phyloP scores from a whole-genome alignment of 1,284 basidiomycete genomes.

The Pholiota adiposa region DNA sequence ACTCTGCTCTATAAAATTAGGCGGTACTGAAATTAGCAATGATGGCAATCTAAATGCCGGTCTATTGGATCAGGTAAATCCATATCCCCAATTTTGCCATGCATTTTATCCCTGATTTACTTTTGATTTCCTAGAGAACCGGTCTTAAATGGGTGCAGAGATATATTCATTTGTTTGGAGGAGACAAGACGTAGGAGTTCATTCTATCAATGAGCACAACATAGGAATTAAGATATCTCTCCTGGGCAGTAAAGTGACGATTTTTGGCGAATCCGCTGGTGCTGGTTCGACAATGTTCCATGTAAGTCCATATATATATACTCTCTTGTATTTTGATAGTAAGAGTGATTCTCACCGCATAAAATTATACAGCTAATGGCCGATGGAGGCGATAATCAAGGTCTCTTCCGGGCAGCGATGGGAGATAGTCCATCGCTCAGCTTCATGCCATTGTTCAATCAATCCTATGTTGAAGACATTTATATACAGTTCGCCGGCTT shows the following conservation, averaged over 20 bases:
- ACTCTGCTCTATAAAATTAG: constrained; percentile 19
- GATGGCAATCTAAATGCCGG: constrained; percentile 41
- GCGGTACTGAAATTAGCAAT: constrained; percentile 30
- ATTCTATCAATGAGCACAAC: background rate
- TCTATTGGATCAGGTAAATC: constrained; percentile 39
- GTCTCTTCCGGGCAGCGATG: constrained; percentile 40
- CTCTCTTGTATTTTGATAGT: background rate
- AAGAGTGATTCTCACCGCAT: background rate
- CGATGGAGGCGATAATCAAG: constrained; percentile 35
- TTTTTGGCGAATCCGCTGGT: constrained; percentile 44
- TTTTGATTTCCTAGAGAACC: constrained; percentile 30
- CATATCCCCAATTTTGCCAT: background rate
- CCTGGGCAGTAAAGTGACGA: constrained; percentile 34
- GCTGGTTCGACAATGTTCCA: constrained; percentile 45
- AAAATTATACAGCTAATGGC: constrained; percentile 33
- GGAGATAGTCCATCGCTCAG: constrained; percentile 41
- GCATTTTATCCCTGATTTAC: background rate
- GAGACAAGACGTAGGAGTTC: constrained; percentile 31
- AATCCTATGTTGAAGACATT: constrained; percentile 32
- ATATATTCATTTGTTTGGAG: constrained; percentile 39
- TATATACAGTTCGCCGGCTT: constrained; percentile 33
- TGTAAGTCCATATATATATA: constrained; percentile 20
- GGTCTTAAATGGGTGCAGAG: constrained; percentile 40
- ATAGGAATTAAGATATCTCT: background rate
- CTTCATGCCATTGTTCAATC: constrained; percentile 31